phyloP scores from a whole-genome alignment of 805 yeast genomes.

The Hanseniaspora clermontiae region DNA sequence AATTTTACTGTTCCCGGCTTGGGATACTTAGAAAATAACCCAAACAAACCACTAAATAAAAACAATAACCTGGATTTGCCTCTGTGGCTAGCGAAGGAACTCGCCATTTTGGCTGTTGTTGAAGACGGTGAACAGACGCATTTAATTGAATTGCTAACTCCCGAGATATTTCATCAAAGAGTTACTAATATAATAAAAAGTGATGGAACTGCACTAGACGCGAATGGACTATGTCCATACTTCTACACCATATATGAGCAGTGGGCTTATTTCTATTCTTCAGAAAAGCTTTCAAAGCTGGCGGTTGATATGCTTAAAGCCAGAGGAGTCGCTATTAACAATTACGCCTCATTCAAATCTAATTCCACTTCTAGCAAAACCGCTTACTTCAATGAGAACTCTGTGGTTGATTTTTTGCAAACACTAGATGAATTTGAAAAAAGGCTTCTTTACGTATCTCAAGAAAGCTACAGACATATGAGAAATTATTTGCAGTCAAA shows the following conservation, averaged over 20 bases:
- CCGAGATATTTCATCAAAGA: constrained; percentile 50
- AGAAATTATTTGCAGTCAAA: constrained; percentile 31
- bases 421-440: constrained; percentile 71
- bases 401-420: constrained; percentile 34
- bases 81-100: constrained; percentile 71
- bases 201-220: constrained; percentile 51
- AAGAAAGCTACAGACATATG: constrained; percentile 36
- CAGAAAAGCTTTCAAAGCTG: constrained; percentile 45
- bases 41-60: constrained; percentile 41
- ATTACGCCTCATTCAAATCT: constrained; percentile 36
- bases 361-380: constrained; percentile 19
- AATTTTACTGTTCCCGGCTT: constrained; percentile 68
- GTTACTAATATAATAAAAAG: constrained; percentile 76
- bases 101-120: constrained; percentile 40
- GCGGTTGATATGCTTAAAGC: constrained; percentile 42
- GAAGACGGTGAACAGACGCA: constrained; percentile 22
- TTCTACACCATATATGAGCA: constrained; percentile 58
- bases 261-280: constrained; percentile 66
- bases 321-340: constrained; percentile 61
- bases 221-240: constrained; percentile 51
- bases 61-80: constrained; percentile 68
- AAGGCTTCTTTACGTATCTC: constrained; percentile 40
- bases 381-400: constrained; percentile 24
- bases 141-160: constrained; percentile 56
- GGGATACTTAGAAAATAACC: constrained; percentile 75